phyloP scores from a whole-genome alignment of 306 rosid species.

The Vigna hirtella region DNA sequence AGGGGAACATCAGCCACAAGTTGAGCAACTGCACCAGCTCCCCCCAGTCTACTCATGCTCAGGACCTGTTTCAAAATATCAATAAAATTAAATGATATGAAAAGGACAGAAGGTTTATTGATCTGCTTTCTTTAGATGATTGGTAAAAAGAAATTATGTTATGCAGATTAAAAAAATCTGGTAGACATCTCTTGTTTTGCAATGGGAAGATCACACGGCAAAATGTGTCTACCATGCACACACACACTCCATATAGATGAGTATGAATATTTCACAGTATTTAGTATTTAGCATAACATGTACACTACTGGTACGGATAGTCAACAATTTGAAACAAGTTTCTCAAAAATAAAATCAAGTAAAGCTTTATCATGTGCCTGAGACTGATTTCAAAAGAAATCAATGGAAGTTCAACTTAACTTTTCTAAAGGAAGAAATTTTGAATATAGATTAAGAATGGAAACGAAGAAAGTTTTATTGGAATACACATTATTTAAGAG shows the following conservation, averaged over 20 bases:
- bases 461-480: slow-evolving; percentile 18
- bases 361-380: background rate
- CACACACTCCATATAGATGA: background rate
- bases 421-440: slow-evolving; percentile 13
- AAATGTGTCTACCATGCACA: background rate
- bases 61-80: slow-evolving; percentile 64
- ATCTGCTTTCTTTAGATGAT: slow-evolving; percentile 5
- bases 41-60: slow-evolving; percentile 98
- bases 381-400: background rate
- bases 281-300: background rate
- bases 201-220: slow-evolving; percentile 33
- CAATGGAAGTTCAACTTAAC: background rate
- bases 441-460: background rate
- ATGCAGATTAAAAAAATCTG: slow-evolving; percentile 13
- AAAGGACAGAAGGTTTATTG: background rate
- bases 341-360: slow-evolving; percentile 19
- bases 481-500: slow-evolving; percentile 30
- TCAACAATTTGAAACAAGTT: slow-evolving; percentile 9
- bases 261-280: background rate
- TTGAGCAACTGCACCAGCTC: slow-evolving; percentile 98
- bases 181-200: slow-evolving; percentile 5
- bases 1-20: slow-evolving; percentile 95
- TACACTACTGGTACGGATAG: background rate
- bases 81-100: slow-evolving; percentile 31
- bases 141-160: background rate